A percentile compares a stretch with the other conserved stretches of the same genome.
phyloP scores from a whole-genome alignment of 768 basidiomycete species.

The Termitomyces sp. region DNA sequence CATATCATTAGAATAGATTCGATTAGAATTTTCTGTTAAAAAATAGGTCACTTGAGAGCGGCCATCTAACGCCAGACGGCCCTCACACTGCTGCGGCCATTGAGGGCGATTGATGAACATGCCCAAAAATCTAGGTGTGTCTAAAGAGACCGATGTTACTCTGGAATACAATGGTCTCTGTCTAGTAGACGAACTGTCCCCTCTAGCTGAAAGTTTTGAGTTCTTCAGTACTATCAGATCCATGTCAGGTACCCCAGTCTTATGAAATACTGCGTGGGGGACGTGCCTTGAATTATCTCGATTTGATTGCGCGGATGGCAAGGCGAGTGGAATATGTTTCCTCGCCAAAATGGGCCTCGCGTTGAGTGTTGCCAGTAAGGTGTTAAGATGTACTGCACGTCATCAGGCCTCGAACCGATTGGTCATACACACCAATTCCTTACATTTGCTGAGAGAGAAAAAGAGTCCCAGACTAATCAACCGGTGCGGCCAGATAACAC shows the following conservation, averaged over 20 bases:
- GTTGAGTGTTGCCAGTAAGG: slow-evolving; percentile 10
- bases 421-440: background rate
- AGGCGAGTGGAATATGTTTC: background rate
- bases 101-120: no score
- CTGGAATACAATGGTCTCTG: background rate
- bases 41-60: no score
- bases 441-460: slow-evolving; percentile 12
- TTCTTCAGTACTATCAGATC: background rate
- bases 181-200: background rate
- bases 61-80: no score
- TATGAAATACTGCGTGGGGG: background rate
- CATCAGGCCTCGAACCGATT: background rate
- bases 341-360: background rate
- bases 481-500: background rate
- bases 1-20: no score
- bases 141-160: no score
- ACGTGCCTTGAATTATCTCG: background rate
- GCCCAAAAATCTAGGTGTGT: no score
- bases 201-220: background rate
- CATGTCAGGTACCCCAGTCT: background rate
- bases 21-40: no score
- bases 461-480: slow-evolving; percentile 1
- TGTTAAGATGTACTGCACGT: slow-evolving; percentile 8
- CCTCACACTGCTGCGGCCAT: no score
- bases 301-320: background rate